Evolutionary conservation across 495 filamentous ascomycete genomes (phyloP).

Genomic region (Penicillium manginii): DNA sequence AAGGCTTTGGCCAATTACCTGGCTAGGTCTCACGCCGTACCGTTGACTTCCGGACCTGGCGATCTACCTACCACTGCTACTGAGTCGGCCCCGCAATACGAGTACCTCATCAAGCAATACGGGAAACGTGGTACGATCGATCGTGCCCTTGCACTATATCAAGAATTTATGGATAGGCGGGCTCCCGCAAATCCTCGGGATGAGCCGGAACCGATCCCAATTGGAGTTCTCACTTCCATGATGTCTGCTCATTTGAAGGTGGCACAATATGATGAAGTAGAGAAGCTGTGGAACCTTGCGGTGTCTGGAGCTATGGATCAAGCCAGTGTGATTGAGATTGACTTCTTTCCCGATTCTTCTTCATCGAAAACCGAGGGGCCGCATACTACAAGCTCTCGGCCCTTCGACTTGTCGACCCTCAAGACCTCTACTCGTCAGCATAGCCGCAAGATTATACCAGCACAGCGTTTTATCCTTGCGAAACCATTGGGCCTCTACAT

Average conservation of each 20-base stretch:
- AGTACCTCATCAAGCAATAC: slow-evolving; percentile 66
- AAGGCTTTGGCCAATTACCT: slow-evolving; percentile 39
- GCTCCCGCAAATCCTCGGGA: not conserved
- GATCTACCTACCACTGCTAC: slow-evolving; percentile 32
- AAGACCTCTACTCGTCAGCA: not conserved
- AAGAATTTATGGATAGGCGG: slow-evolving; percentile 45
- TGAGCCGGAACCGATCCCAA: slow-evolving; percentile 43
- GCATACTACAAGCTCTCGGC: not conserved
- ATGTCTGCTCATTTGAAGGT: slow-evolving; percentile 65
- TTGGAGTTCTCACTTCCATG: slow-evolving; percentile 63
- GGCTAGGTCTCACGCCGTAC: slow-evolving; percentile 19
- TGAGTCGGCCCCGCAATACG: slow-evolving; percentile 54
- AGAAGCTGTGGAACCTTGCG: slow-evolving; percentile 66
- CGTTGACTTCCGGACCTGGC: slow-evolving; percentile 2
- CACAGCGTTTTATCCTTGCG: slow-evolving; percentile 62
- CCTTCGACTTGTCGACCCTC: not conserved
- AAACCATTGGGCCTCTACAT: slow-evolving; percentile 64
- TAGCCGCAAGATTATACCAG: slow-evolving; percentile 43
- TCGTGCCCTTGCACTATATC: slow-evolving; percentile 59
- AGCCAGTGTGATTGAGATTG: slow-evolving; percentile 30
- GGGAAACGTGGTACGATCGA: slow-evolving; percentile 57
- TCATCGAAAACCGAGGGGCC: not conserved
- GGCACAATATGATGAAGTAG: slow-evolving; percentile 59
- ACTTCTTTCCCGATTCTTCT: slow-evolving; percentile 17
- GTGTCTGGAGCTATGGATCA: slow-evolving; percentile 54